These are phyloP conservation scores for Cyanodermella asteris DNA, from an alignment of 2,329 filamentous ascomycete genomes.

Conservation along the genomic window DNA sequence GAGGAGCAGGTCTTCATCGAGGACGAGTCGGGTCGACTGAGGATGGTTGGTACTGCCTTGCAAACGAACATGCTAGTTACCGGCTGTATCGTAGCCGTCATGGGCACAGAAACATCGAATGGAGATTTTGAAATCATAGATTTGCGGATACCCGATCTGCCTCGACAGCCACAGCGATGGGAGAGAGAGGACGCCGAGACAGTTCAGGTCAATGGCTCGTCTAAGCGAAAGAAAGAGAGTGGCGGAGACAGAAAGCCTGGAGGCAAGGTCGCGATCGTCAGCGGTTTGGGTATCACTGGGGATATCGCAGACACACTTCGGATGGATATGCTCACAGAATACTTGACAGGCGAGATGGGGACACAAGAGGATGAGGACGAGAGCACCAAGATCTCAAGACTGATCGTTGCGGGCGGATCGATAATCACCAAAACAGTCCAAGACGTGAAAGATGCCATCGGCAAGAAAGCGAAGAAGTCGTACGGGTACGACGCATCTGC, in stretches of 20 bases:
- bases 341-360: constrained; percentile 61
- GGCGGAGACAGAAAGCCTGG: constrained; percentile 27
- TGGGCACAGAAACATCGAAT: constrained; percentile 81
- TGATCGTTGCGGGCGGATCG: constrained; percentile 85
- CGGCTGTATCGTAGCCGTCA: constrained; percentile 78
- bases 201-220: constrained; percentile 14
- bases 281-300: constrained; percentile 66
- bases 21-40: constrained; percentile 79
- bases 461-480: constrained; percentile 44
- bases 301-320: constrained; percentile 52
- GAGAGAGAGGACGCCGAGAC: constrained; percentile 33
- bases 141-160: constrained; percentile 67
- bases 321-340: constrained; percentile 63
- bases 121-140: constrained; percentile 88
- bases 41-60: constrained; percentile 51
- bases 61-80: constrained; percentile 57
- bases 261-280: constrained; percentile 69
- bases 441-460: constrained; percentile 23
- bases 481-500: constrained; percentile 82
- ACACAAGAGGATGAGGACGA: constrained; percentile 36
- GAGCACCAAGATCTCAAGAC: constrained; percentile 49
- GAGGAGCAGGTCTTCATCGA: constrained; percentile 66
- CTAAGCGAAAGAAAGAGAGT: constrained; percentile 14
- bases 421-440: constrained; percentile 31
- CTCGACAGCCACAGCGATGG: constrained; percentile 66